Conservation (phyloP, 495 filamentous ascomycete genomes). For the Trichoderma gamsii region DNA sequence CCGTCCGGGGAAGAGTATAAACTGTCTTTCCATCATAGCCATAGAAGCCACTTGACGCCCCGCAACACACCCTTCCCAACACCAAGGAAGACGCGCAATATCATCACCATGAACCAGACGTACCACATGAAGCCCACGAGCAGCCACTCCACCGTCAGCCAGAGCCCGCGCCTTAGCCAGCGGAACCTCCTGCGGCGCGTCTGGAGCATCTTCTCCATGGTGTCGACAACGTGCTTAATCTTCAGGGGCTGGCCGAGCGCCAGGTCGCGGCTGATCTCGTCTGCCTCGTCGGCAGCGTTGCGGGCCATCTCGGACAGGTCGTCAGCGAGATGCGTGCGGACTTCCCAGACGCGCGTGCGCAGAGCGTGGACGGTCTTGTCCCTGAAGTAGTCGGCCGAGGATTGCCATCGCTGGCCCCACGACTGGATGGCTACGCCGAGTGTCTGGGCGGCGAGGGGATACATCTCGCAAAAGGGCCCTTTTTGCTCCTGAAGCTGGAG, state of each 20-base stretch:
- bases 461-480: constrained; percentile 56
- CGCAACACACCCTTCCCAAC: constrained; percentile 51
- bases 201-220: constrained; percentile 67
- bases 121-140: constrained; percentile 78
- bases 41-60: constrained; percentile 68
- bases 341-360: constrained; percentile 30
- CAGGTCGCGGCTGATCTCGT: constrained; percentile 65
- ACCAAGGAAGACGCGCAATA: constrained; percentile 55
- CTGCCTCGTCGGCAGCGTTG: constrained; percentile 65
- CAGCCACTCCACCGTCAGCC: constrained; percentile 70
- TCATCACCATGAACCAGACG: constrained; percentile 74
- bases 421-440: constrained; percentile 52
- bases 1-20: neutral
- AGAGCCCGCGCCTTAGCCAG: constrained; percentile 64
- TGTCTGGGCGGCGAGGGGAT: constrained; percentile 60
- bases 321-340: constrained; percentile 31
- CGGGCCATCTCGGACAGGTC: constrained; percentile 53
- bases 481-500: constrained; percentile 33
- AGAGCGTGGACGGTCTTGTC: constrained; percentile 29
- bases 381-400: constrained; percentile 40
- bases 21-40: constrained; percentile 46
- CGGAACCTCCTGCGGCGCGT: constrained; percentile 60
- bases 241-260: constrained; percentile 66
- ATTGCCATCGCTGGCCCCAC: constrained; percentile 49
- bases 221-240: constrained; percentile 71